Evolutionary conservation across 2,329 filamentous ascomycete genomes (phyloP).

Genomic region (Apiospora marii): DNA sequence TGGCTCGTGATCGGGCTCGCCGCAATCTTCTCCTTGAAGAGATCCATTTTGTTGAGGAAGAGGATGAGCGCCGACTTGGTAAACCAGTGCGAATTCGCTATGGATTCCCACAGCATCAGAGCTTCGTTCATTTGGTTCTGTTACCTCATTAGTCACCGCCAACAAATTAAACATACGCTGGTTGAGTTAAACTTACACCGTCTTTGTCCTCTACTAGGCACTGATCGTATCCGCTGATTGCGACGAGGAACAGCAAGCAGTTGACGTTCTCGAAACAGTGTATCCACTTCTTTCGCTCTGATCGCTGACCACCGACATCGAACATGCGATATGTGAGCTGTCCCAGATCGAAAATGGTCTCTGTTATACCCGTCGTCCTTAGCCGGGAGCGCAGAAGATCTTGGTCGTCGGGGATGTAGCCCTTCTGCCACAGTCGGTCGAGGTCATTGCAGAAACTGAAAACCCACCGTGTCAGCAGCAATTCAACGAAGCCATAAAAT

Average conservation of each 20-base stretch:
- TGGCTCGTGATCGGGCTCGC: conserved; percentile 76
- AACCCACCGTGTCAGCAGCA: conserved; percentile 35
- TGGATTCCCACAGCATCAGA: conserved; percentile 85
- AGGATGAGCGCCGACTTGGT: conserved; percentile 82
- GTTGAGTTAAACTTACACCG: conserved; percentile 68
- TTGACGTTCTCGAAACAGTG: conserved; percentile 96
- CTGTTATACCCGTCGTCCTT: conserved; percentile 93
- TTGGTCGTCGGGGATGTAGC: conserved; percentile 91
- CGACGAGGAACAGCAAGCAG: conserved; percentile 90
- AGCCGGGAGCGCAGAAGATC: conserved; percentile 91
- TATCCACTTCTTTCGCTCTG: conserved; percentile 97
- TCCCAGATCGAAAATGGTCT: conserved; percentile 91
- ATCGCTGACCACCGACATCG: conserved; percentile 90
- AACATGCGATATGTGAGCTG: conserved; percentile 97
- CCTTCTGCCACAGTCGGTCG: conserved; percentile 76
- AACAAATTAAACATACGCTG: conserved; percentile 15
- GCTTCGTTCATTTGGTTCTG: conserved; percentile 94
- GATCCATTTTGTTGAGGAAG: conserved; percentile 88
- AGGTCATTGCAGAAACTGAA: conserved; percentile 82
- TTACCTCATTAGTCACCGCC: conserved; percentile 25
- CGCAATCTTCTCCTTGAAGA: conserved; percentile 80
- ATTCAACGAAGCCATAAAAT: not conserved
- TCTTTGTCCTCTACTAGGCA: conserved; percentile 96
- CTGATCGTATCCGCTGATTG: conserved; percentile 96
- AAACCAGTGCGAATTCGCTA: conserved; percentile 89